Evolutionary conservation across 2,329 filamentous ascomycete genomes (phyloP).

Genomic region (Fusarium bactridioides): DNA sequence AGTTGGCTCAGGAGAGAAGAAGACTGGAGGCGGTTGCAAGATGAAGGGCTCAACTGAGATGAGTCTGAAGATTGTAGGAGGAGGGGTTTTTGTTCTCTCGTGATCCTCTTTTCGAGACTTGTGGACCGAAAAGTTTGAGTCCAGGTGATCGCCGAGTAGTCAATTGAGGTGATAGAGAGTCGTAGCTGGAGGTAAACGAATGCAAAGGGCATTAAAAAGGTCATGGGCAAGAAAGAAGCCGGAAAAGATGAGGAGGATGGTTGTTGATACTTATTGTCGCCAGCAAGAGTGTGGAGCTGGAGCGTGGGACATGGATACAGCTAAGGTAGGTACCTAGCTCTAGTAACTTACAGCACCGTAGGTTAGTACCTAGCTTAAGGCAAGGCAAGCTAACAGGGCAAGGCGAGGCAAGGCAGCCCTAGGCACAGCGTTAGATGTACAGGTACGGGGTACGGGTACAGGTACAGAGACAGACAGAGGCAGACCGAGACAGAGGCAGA

Average conservation of each 20-base stretch:
- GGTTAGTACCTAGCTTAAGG: not conserved
- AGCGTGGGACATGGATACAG: conserved; percentile 31
- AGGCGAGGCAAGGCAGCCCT: not conserved
- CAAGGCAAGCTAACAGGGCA: conserved; percentile 7
- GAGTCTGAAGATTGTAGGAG: conserved; percentile 25
- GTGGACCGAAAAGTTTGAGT: not conserved
- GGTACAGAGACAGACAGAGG: not conserved
- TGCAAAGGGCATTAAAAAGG: conserved; percentile 21
- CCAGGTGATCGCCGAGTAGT: not conserved
- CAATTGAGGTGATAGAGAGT: not conserved
- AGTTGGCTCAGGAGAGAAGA: conserved; percentile 2
- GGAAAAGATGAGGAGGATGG: conserved; percentile 40
- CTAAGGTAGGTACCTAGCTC: conserved; percentile 2
- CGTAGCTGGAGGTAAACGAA: conserved; percentile 3
- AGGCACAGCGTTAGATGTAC: conserved; percentile 24
- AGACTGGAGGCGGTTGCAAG: conserved; percentile 19
- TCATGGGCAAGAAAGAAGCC: conserved; percentile 34
- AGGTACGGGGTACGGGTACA: conserved; percentile 1
- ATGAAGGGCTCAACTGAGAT: conserved; percentile 25
- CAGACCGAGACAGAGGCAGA: not conserved
- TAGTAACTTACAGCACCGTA: conserved; percentile 9
- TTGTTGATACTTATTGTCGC: conserved; percentile 44
- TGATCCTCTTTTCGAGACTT: not conserved
- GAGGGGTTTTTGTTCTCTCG: conserved; percentile 29
- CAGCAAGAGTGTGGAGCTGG: conserved; percentile 41